A percentile compares a stretch with the other conserved stretches of the same genome.
These are phyloP conservation scores for Dendrobium huoshanense DNA, from an alignment of 106 monocot genomes.

Conservation along the genomic window DNA sequence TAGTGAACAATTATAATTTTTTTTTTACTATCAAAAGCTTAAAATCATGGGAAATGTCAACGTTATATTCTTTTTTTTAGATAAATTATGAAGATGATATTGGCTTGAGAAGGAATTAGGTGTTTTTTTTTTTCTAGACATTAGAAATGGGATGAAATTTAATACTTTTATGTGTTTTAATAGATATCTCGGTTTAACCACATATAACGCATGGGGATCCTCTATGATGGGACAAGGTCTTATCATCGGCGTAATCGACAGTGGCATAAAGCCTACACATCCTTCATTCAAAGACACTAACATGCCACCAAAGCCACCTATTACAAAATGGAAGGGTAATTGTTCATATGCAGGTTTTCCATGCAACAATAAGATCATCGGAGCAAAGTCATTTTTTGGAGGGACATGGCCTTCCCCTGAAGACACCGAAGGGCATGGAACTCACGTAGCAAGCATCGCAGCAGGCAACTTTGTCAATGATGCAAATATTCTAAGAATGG, in stretches of 20 bases:
- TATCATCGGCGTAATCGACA: background rate
- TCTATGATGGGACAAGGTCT: background rate
- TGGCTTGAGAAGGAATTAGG: too few relatives aligned
- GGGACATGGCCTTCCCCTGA: background rate
- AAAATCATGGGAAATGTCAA: too few relatives aligned
- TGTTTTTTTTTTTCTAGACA: too few relatives aligned
- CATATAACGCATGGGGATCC: background rate
- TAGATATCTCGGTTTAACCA: background rate
- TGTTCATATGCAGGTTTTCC: background rate
- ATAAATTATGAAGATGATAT: too few relatives aligned
- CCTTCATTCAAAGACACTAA: constrained; percentile 19
- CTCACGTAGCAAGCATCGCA: background rate
- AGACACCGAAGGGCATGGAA: constrained; percentile 3
- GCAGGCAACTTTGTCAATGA: too few relatives aligned
- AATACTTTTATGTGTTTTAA: background rate
- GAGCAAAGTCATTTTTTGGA: background rate
- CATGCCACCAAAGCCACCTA: constrained; percentile 6
- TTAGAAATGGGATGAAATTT: too few relatives aligned
- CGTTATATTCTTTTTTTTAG: too few relatives aligned
- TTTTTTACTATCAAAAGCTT: too few relatives aligned
- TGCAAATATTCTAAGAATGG: background rate
- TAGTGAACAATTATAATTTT: too few relatives aligned
- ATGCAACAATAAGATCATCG: constrained; percentile 24
- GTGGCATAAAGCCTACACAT: too few relatives aligned
- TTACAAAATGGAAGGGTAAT: constrained; percentile 8